A percentile compares a stretch with the other conserved stretches of the same genome.
Evolutionary conservation across 2,329 filamentous ascomycete genomes (phyloP).

Genomic region (Aureobasidium sp.): DNA sequence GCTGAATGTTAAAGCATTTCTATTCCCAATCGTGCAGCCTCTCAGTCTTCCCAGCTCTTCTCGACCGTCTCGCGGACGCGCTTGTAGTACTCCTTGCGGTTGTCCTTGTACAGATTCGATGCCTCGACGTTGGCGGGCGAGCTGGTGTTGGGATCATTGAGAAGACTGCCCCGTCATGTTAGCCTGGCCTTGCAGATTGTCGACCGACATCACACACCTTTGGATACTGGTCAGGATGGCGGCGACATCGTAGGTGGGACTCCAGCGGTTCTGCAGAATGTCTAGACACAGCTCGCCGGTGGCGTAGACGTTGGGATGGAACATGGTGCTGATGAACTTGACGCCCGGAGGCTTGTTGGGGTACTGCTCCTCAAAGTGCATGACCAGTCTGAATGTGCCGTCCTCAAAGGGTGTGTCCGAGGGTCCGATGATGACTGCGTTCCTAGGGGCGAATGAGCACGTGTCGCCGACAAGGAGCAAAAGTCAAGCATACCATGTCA

Average conservation of each 20-base stretch:
- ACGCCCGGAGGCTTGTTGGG: slow-evolving; percentile 96
- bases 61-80: slow-evolving; percentile 93
- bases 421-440: slow-evolving; percentile 95
- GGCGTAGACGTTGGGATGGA: slow-evolving; percentile 96
- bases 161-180: slow-evolving; percentile 51
- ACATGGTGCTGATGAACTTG: slow-evolving; percentile 99
- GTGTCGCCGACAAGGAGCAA: not conserved
- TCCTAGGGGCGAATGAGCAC: slow-evolving; percentile 52
- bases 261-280: slow-evolving; percentile 97
- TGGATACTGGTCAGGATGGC: slow-evolving; percentile 96
- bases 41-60: slow-evolving; percentile 79
- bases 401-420: slow-evolving; percentile 97
- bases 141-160: slow-evolving; percentile 98
- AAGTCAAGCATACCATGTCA: slow-evolving; percentile 69
- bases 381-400: slow-evolving; percentile 92
- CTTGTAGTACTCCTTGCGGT: slow-evolving; percentile 93
- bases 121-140: slow-evolving; percentile 97
- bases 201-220: slow-evolving; percentile 53
- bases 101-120: slow-evolving; percentile 97
- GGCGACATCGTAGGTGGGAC: slow-evolving; percentile 95
- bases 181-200: not conserved
- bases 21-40: not conserved
- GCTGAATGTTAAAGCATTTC: slow-evolving; percentile 6
- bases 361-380: slow-evolving; percentile 99
- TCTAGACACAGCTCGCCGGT: slow-evolving; percentile 95